Percentiles rank a stretch among this genome's conserved stretches.
These are phyloP conservation scores for Phyllosticta capitalensis DNA, from an alignment of 2,329 filamentous ascomycete genomes.

Conservation along the genomic window DNA sequence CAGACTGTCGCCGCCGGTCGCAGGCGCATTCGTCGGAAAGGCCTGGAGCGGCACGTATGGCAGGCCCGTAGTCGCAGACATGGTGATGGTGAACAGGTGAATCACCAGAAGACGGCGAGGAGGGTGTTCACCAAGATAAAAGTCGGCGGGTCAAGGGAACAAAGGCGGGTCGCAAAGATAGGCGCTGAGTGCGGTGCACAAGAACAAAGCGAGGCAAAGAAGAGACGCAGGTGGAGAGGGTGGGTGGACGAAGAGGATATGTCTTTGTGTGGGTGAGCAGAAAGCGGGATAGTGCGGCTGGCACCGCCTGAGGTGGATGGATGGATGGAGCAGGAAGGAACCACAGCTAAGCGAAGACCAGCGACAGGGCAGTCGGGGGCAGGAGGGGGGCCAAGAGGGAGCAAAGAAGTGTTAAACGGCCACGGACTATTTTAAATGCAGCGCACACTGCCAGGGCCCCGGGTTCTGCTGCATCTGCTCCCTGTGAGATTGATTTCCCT, in stretches of 20 bases:
- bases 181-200: not conserved
- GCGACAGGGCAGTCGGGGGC: not conserved
- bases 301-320: conserved; percentile 1
- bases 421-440: not conserved
- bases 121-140: not conserved
- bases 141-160: not conserved
- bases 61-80: conserved; percentile 22
- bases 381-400: not conserved
- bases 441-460: not conserved
- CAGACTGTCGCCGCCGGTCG: conserved; percentile 57
- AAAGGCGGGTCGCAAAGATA: not conserved
- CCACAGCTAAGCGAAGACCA: not conserved
- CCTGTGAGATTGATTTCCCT: not conserved
- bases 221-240: not conserved
- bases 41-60: conserved; percentile 26
- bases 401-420: not conserved
- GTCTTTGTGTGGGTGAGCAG: not conserved
- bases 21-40: conserved; percentile 47
- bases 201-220: not conserved
- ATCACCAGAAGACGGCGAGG: not conserved
- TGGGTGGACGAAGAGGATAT: not conserved
- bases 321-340: not conserved
- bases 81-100: conserved; percentile 13
- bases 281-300: not conserved
- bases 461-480: not conserved